Evolutionary conservation across 768 basidiomycete species (phyloP).

Genomic region (Naganishia vaughanmartiniae): DNA sequence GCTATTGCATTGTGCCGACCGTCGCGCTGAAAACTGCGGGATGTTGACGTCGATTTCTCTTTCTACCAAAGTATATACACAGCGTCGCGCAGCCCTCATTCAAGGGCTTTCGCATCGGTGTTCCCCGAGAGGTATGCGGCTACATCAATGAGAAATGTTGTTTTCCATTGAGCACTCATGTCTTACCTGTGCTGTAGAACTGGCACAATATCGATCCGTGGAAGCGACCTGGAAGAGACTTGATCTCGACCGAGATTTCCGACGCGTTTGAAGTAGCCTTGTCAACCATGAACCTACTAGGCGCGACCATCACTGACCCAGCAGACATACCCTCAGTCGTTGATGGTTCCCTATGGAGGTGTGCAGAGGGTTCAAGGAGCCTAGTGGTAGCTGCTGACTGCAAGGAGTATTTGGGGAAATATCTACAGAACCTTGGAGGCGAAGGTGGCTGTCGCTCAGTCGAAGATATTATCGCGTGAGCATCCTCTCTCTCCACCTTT

Average conservation of each 20-base stretch:
- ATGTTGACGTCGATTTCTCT: too few relatives aligned
- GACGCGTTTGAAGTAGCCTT: conserved; percentile 27
- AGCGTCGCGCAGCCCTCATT: neutral
- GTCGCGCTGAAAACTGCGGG: neutral
- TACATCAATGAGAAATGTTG: neutral
- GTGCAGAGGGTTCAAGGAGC: conserved; percentile 21
- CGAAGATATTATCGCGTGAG: conserved; percentile 36
- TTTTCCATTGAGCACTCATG: neutral
- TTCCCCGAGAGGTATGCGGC: conserved; percentile 2
- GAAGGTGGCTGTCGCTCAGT: conserved; percentile 31
- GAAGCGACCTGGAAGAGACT: conserved; percentile 25
- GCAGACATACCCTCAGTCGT: conserved; percentile 35
- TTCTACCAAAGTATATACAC: conserved; percentile 20
- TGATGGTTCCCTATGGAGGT: conserved; percentile 31
- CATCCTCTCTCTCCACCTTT: neutral
- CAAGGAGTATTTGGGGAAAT: conserved; percentile 30
- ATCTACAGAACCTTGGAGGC: conserved; percentile 29
- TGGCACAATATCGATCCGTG: conserved; percentile 37
- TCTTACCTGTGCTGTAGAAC: conserved; percentile 17
- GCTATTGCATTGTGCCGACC: neutral
- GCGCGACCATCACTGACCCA: conserved; percentile 29
- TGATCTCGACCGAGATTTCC: conserved; percentile 25
- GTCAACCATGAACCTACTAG: conserved; percentile 19
- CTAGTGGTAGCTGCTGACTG: conserved; percentile 34
- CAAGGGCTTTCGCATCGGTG: conserved; percentile 19